Evolutionary conservation across 2,329 filamentous ascomycete species (phyloP).

Genomic region (Mollisia scopiformis): DNA sequence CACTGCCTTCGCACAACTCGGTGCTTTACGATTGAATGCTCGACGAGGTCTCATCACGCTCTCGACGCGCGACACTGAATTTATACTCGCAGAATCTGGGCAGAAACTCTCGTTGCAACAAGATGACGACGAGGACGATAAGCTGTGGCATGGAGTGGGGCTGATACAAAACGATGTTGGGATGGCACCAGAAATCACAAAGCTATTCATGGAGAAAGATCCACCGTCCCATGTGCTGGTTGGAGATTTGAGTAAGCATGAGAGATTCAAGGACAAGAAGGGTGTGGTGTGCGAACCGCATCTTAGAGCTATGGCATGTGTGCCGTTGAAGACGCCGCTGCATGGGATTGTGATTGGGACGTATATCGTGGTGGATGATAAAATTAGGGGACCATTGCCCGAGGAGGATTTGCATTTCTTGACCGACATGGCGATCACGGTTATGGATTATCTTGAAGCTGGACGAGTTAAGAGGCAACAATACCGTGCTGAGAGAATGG

Average conservation of each 20-base stretch:
- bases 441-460: slow-evolving; percentile 65
- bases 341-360: slow-evolving; percentile 61
- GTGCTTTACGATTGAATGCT: slow-evolving; percentile 49
- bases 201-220: slow-evolving; percentile 22
- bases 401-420: slow-evolving; percentile 54
- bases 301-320: slow-evolving; percentile 57
- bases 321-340: slow-evolving; percentile 59
- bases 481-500: slow-evolving; percentile 55
- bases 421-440: slow-evolving; percentile 56
- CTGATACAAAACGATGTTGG: slow-evolving; percentile 15
- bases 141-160: slow-evolving; percentile 34
- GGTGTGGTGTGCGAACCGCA: slow-evolving; percentile 40
- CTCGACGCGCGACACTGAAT: slow-evolving; percentile 25
- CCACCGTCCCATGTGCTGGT: slow-evolving; percentile 33
- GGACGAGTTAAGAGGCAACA: slow-evolving; percentile 54
- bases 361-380: slow-evolving; percentile 61
- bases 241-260: slow-evolving; percentile 42
- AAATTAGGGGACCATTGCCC: slow-evolving; percentile 53
- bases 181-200: slow-evolving; percentile 22
- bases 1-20: slow-evolving; percentile 51
- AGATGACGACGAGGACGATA: slow-evolving; percentile 32
- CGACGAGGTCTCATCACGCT: slow-evolving; percentile 50
- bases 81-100: slow-evolving; percentile 33
- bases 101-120: slow-evolving; percentile 29
- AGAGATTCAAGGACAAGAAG: slow-evolving; percentile 40